Percentiles rank a stretch among this genome's conserved stretches.
These are phyloP conservation scores for Boletus insuetus DNA, from an alignment of 768 basidiomycete genomes.

Conservation along the genomic window DNA sequence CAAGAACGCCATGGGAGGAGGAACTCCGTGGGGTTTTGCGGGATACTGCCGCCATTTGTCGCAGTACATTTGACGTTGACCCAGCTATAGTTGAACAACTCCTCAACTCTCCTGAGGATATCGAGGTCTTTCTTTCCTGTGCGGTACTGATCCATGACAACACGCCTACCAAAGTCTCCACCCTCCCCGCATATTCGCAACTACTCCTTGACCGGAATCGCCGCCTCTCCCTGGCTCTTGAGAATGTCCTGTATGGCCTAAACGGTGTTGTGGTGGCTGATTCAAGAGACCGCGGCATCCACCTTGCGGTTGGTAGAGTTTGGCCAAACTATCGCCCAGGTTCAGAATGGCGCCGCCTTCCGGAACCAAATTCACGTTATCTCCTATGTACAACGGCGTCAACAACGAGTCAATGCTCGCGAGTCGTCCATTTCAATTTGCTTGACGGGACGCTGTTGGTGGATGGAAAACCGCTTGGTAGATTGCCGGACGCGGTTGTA, in stretches of 20 bases:
- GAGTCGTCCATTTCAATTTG: conserved; percentile 39
- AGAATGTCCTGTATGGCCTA: conserved; percentile 8
- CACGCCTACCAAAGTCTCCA: conserved; percentile 7
- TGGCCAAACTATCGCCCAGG: conserved; percentile 32
- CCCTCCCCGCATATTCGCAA: conserved; percentile 2
- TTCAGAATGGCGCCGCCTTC: conserved; percentile 23
- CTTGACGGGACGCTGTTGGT: conserved; percentile 29
- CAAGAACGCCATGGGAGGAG: background rate
- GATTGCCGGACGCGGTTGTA: conserved; percentile 34
- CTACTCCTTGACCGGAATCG: conserved; percentile 28
- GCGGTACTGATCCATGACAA: conserved; percentile 31
- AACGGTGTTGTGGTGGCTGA: background rate
- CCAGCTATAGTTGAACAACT: background rate
- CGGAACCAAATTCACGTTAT: conserved; percentile 14
- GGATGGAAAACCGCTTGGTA: conserved; percentile 29
- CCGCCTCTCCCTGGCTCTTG: conserved; percentile 31
- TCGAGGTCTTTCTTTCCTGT: conserved; percentile 33
- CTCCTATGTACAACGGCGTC: conserved; percentile 12
- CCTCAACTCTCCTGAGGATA: conserved; percentile 21
- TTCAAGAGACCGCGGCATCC: conserved; percentile 5
- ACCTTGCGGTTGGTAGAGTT: conserved; percentile 16
- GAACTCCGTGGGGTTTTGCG: conserved; percentile 3
- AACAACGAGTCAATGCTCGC: conserved; percentile 9
- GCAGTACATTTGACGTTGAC: conserved; percentile 29
- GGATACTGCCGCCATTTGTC: conserved; percentile 19